These are phyloP conservation scores for Conticribra weissflogii DNA, from an alignment of 108 stramenopile species.

Conservation along the genomic window DNA sequence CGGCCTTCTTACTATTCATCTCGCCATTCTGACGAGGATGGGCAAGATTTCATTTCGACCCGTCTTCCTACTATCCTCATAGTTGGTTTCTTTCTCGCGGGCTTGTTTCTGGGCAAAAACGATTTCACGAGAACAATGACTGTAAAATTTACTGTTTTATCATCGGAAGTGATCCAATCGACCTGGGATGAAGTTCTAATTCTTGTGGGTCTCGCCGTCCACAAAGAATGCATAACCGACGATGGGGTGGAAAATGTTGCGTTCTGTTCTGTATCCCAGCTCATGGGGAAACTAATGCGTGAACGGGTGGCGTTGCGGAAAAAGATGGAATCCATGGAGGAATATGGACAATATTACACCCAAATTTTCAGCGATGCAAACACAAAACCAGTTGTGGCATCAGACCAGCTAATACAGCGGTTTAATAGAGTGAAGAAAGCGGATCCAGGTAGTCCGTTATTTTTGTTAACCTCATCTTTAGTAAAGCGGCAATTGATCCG, in stretches of 20 bases:
- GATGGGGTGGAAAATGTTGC: slow-evolving; percentile 19
- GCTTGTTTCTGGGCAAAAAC: slow-evolving; percentile 15
- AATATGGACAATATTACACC: slow-evolving; percentile 22
- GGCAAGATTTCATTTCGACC: background rate
- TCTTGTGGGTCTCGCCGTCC: background rate
- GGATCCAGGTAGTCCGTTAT: background rate
- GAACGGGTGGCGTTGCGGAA: slow-evolving; percentile 1
- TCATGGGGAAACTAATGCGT: slow-evolving; percentile 19
- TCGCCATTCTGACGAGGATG: background rate
- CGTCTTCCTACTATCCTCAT: slow-evolving; percentile 15
- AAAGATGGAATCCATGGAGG: slow-evolving; percentile 8
- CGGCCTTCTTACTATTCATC: background rate
- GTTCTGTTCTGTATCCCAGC: slow-evolving; percentile 19
- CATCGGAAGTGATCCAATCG: slow-evolving; percentile 1
- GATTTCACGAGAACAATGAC: background rate
- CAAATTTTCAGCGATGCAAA: slow-evolving; percentile 24
- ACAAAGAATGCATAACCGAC: slow-evolving; percentile 5
- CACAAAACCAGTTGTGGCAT: slow-evolving; percentile 3
- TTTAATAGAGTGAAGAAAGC: background rate
- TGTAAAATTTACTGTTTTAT: slow-evolving; percentile 2
- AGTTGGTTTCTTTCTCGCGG: slow-evolving; percentile 10
- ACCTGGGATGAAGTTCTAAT: slow-evolving; percentile 2
- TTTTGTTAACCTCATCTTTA: slow-evolving; percentile 2
- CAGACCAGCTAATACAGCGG: background rate
- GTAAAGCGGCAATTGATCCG: slow-evolving; percentile 14